phyloP scores from a whole-genome alignment of 2,329 filamentous ascomycete species.

The Aspergillus sclerotialis region DNA sequence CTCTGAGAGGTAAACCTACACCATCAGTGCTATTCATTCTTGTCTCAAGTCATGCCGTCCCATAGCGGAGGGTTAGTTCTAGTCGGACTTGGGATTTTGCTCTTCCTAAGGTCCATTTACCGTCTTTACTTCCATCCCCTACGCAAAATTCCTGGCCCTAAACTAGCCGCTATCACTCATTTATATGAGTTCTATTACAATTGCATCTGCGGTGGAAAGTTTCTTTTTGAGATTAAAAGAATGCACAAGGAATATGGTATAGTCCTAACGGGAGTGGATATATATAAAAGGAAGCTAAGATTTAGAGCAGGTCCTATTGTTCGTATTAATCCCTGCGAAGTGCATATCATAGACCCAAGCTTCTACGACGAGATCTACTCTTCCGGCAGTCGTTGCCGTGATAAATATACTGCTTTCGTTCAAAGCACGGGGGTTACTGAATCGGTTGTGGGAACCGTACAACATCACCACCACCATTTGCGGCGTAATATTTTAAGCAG shows the following conservation, averaged over 20 bases:
- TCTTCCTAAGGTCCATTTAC: no score
- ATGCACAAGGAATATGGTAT: neutral
- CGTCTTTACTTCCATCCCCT: constrained; percentile 1
- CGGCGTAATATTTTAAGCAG: constrained; percentile 5
- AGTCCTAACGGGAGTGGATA: neutral
- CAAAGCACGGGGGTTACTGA: neutral
- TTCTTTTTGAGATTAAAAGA: neutral
- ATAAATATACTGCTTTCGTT: constrained; percentile 3
- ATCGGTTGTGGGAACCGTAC: constrained; percentile 1
- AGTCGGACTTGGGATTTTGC: no score
- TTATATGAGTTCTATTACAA: neutral
- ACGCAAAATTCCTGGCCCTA: neutral
- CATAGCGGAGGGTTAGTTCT: no score
- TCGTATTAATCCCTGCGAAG: neutral
- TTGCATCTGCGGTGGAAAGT: neutral
- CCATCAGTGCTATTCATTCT: no score
- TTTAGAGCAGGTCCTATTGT: neutral
- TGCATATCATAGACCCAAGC: constrained; percentile 3
- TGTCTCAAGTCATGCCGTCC: no score
- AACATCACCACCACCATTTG: constrained; percentile 5
- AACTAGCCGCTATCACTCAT: constrained; percentile 1
- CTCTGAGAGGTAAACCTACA: no score
- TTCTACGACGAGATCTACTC: constrained; percentile 1
- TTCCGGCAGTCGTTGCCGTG: constrained; percentile 1
- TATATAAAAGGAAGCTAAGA: neutral